A percentile compares a stretch with the other conserved stretches of the same genome.
Evolutionary conservation across 2,329 filamentous ascomycete genomes (phyloP).

Genomic region (Aspergillus sojae): DNA sequence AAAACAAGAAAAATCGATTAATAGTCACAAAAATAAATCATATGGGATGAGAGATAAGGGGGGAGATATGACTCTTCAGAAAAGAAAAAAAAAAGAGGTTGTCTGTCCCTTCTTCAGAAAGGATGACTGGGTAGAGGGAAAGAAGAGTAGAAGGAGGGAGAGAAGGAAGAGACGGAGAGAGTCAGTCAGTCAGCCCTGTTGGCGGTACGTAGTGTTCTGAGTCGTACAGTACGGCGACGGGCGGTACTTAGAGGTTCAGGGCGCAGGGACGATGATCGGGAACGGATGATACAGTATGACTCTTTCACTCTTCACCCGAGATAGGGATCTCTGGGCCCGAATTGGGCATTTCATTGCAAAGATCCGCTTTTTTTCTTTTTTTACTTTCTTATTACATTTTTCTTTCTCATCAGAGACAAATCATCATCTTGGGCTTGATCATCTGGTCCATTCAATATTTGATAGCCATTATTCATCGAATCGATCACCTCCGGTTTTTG

Average conservation of each 20-base stretch:
- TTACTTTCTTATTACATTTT: conserved; percentile 6
- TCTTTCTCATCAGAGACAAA: background rate
- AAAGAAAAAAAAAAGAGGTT: conserved; percentile 2
- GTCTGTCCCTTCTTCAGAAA: conserved; percentile 3
- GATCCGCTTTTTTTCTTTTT: conserved; percentile 7
- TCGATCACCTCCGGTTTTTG: background rate
- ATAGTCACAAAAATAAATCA: background rate
- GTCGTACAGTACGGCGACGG: conserved; percentile 9
- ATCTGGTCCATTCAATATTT: background rate
- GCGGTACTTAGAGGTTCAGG: conserved; percentile 6
- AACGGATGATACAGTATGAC: conserved; percentile 22
- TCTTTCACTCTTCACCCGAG: conserved; percentile 18
- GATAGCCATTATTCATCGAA: background rate
- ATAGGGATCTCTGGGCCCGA: conserved; percentile 17
- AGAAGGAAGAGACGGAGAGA: conserved; percentile 1
- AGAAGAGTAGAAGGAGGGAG: background rate
- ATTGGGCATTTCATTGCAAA: conserved; percentile 11
- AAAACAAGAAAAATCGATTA: background rate
- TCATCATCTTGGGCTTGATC: background rate
- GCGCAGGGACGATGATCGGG: conserved; percentile 16
- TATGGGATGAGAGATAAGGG: background rate
- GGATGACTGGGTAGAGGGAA: background rate
- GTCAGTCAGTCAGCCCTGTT: conserved; percentile 2
- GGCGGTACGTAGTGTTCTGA: background rate
- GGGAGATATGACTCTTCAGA: background rate